Base-by-base conservation (phyloP, 495 filamentous ascomycete species). In the Lasiosphaeria ovina region DNA sequence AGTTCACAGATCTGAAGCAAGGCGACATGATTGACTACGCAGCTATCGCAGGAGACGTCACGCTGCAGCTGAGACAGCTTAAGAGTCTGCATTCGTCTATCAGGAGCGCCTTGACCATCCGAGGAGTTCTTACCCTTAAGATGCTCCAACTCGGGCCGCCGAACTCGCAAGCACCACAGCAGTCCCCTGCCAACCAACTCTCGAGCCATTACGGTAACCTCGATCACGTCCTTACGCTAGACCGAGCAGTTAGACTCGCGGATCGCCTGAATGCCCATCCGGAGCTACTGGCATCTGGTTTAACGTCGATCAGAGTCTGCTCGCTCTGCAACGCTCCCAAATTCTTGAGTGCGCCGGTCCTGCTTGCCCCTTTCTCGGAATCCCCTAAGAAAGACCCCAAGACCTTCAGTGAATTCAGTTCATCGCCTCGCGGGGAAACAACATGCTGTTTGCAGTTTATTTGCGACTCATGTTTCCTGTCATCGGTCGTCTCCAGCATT, bases 381-480 rank as follows among this genome's bases (percentile, higher is more conserved):
- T 8, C 16, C 44, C 16, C 6, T 51, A 17, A 4, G 34, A 5
- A 42, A 16, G 32, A 33, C 6, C n/a, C 9, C 7, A 42, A 53
- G 14, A 7, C 36, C 35, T 35, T 42, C 38, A 35, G 33, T 49
- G 36, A 59, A n/a, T 35, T 35, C 8, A 11, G 17, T 6, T 45
- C 57, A 32, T 35, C 36, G 6, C 14, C 35, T 4, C 6, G 14
- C 12, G 35, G 48, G 16, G 34, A 35, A 8, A 59, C 57, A 34
- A 10, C 16, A 10, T 59, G 57, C 11, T 59, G 57, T 12, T 59
- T 49, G 6, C 35, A 42, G 24, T 10, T 35, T 17, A 55, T 64
- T 7, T 64, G 54, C 48, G 49, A 60, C 47, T 6, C 33, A 9
- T 66, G 64, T 17, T 57, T 58, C 11, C 14, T 45, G 6, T n/a